A percentile compares a stretch with the other conserved stretches of the same genome.
These are phyloP conservation scores for Fusarium dlaminii DNA, from an alignment of 2,329 filamentous ascomycete genomes.

Conservation along the genomic window DNA sequence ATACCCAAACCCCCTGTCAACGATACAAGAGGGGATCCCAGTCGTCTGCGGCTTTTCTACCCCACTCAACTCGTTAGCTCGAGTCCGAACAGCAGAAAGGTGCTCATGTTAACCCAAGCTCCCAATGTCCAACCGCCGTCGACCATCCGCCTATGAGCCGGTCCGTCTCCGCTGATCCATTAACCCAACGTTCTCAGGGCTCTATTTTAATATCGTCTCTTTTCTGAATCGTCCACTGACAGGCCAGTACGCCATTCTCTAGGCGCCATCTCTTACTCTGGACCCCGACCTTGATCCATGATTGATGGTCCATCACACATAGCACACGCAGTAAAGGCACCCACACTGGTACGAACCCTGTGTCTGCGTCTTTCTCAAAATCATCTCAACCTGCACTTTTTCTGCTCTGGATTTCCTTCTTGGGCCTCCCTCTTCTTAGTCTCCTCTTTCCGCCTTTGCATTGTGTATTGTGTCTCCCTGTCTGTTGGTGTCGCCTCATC, in stretches of 20 bases:
- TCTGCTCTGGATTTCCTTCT: conserved; percentile 37
- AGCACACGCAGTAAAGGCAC: conserved; percentile 41
- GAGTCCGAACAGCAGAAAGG: conserved; percentile 24
- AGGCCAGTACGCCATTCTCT: conserved; percentile 51
- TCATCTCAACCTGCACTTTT: conserved; percentile 42
- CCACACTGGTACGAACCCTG: conserved; percentile 36
- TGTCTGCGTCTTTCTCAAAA: conserved; percentile 41
- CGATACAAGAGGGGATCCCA: conserved; percentile 31
- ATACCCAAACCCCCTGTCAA: conserved; percentile 11
- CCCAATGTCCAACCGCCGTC: conserved; percentile 40
- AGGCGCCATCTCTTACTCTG: conserved; percentile 57
- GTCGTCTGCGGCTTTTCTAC: conserved; percentile 37
- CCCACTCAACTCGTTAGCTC: conserved; percentile 31
- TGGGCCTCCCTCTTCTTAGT: conserved; percentile 37
- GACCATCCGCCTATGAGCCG: conserved; percentile 39
- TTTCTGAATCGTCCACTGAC: conserved; percentile 53
- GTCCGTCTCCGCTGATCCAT: conserved; percentile 45
- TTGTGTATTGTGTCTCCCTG: conserved; percentile 19
- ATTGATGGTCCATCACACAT: conserved; percentile 38
- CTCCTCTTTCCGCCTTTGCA: conserved; percentile 35
- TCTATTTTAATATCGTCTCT: conserved; percentile 58
- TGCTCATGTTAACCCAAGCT: conserved; percentile 30
- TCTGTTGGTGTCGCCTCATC: conserved; percentile 34
- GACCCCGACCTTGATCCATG: conserved; percentile 48
- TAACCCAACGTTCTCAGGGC: conserved; percentile 44